Conservation (phyloP, 441 rosid species). For the Francoa sonchifolia region DNA sequence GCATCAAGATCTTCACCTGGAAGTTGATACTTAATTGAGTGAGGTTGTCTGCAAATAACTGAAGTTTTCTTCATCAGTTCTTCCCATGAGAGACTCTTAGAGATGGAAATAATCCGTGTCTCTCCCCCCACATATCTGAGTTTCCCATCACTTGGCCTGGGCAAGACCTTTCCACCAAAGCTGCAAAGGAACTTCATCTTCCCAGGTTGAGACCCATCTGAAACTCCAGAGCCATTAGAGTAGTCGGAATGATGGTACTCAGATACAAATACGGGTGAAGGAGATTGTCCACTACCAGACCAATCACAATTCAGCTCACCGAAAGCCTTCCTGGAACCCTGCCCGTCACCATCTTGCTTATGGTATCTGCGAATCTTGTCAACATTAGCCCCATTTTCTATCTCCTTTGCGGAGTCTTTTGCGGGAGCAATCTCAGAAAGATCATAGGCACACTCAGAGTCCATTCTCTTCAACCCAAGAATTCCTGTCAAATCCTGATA, state of each 20-base stretch:
- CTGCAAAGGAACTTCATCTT: slow-evolving; percentile 50
- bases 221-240: slow-evolving; percentile 18
- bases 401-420: slow-evolving; percentile 23
- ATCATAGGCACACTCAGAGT: slow-evolving; percentile 42
- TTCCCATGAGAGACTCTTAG: slow-evolving; percentile 29
- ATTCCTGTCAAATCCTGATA: slow-evolving; percentile 35
- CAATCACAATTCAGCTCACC: slow-evolving; percentile 29
- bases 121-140: slow-evolving; percentile 53
- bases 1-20: slow-evolving; percentile 67
- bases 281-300: slow-evolving; percentile 21
- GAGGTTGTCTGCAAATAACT: slow-evolving; percentile 29
- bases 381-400: slow-evolving; percentile 26
- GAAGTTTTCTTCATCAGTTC: slow-evolving; percentile 39
- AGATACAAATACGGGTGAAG: slow-evolving; percentile 9
- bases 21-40: slow-evolving; percentile 53
- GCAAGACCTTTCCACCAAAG: slow-evolving; percentile 46
- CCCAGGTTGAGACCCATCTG: slow-evolving; percentile 21
- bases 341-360: slow-evolving; percentile 26
- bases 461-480: slow-evolving; percentile 44
- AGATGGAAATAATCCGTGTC: slow-evolving; percentile 37
- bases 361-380: slow-evolving; percentile 25
- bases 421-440: slow-evolving; percentile 31
- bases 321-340: slow-evolving; percentile 28
- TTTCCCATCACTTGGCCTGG: slow-evolving; percentile 44
- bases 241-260: slow-evolving; percentile 24